These are phyloP conservation scores for Piper longum DNA, from an alignment of 164 flowering plant genomes.

Conservation along the genomic window DNA sequence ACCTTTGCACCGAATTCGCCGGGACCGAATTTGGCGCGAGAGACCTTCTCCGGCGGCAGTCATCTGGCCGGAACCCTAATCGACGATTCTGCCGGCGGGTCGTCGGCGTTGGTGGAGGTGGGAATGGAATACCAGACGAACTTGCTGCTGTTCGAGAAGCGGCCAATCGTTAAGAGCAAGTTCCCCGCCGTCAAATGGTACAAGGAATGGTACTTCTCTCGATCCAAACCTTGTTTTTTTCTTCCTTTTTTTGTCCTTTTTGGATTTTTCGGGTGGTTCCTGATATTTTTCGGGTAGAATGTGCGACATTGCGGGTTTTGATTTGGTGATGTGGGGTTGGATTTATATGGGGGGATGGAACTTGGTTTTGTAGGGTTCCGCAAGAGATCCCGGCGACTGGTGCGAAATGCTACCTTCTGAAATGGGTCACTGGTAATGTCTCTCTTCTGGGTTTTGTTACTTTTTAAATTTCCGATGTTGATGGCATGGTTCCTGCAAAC, in stretches of 20 bases:
- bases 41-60: no score
- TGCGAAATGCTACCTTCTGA: conserved; percentile 63
- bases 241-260: not conserved
- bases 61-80: not conserved
- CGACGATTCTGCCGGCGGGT: not conserved
- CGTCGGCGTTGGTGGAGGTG: not conserved
- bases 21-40: not conserved
- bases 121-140: conserved; percentile 39
- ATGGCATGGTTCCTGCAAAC: no score
- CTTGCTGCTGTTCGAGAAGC: conserved; percentile 40
- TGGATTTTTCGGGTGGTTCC: not conserved
- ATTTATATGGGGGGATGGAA: not conserved
- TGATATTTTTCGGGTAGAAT: no score
- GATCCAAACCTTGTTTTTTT: not conserved
- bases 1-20: not conserved
- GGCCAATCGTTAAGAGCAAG: conserved; percentile 45
- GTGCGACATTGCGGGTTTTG: no score
- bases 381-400: conserved; percentile 86
- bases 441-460: conserved; percentile 1
- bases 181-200: conserved; percentile 66
- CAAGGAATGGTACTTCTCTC: conserved; percentile 44
- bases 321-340: no score
- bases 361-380: conserved; percentile 57
- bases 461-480: not conserved
- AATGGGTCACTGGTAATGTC: conserved; percentile 75